Evolutionary conservation across 768 basidiomycete genomes (phyloP).

Genomic region (Rhodocollybia butyracea): DNA sequence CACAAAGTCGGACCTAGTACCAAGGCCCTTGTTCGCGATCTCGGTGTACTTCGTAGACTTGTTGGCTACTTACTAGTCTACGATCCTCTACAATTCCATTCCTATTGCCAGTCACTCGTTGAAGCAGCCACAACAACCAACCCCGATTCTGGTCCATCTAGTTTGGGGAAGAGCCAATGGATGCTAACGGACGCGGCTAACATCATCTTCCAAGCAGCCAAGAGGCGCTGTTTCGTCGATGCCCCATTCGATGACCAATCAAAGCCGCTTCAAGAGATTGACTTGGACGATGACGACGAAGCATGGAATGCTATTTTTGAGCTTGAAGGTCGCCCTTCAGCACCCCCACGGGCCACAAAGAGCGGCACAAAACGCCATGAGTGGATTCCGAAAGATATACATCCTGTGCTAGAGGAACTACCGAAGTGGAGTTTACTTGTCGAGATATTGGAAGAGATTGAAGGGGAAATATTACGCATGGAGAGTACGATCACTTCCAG

Average conservation of each 20-base stretch:
- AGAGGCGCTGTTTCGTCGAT: conserved; percentile 4
- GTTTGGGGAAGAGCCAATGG: conserved; percentile 70
- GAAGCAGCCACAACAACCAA: conserved; percentile 44
- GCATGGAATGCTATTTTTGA: conserved; percentile 76
- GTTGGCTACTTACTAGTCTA: conserved; percentile 88
- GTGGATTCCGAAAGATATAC: conserved; percentile 77
- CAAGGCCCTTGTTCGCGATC: conserved; percentile 86
- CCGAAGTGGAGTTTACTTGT: conserved; percentile 91
- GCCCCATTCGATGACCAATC: conserved; percentile 15
- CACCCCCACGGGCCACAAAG: background rate
- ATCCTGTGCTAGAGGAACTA: conserved; percentile 87
- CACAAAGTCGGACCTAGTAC: conserved; percentile 93
- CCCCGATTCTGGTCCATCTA: conserved; percentile 34
- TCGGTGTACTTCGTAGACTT: conserved; percentile 79
- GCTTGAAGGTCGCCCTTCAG: conserved; percentile 34
- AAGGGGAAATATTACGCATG: conserved; percentile 74
- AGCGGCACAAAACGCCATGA: conserved; percentile 28
- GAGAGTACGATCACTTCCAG: conserved; percentile 31
- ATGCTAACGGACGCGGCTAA: conserved; percentile 91
- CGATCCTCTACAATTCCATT: conserved; percentile 87
- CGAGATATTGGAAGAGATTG: conserved; percentile 87
- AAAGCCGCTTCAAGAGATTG: conserved; percentile 30
- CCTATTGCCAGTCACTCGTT: conserved; percentile 85
- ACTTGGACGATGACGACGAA: conserved; percentile 56
- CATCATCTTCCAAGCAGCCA: conserved; percentile 61